Conservation (phyloP, 768 basidiomycete species). For the Termitomyces sp. region DNA sequence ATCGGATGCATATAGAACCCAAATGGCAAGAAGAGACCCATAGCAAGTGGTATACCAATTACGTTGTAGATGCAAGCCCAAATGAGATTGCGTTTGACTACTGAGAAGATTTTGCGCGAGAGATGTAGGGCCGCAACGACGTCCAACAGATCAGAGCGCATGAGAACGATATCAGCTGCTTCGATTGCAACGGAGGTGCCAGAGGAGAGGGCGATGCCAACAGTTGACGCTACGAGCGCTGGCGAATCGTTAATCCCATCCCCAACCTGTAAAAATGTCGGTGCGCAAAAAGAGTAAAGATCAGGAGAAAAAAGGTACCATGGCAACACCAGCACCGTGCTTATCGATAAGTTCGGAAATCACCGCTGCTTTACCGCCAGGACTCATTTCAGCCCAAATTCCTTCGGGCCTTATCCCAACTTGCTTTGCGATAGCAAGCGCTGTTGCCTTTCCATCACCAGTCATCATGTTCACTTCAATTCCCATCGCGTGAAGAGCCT, state of each 20-base stretch:
- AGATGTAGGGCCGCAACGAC: constrained; percentile 96
- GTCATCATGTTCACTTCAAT: constrained; percentile 93
- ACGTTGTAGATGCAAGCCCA: constrained; percentile 98
- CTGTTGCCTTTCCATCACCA: constrained; percentile 84
- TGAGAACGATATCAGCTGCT: constrained; percentile 96
- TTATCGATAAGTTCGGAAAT: constrained; percentile 76
- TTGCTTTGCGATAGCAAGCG: constrained; percentile 81
- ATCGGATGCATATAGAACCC: constrained; percentile 95
- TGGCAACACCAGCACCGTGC: constrained; percentile 73
- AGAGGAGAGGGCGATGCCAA: constrained; percentile 93
- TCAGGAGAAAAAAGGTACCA: constrained; percentile 49
- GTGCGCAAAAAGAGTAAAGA: constrained; percentile 3
- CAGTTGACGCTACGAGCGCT: constrained; percentile 90
- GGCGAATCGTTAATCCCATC: constrained; percentile 99
- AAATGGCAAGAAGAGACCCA: constrained; percentile 93
- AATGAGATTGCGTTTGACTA: constrained; percentile 88
- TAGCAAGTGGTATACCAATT: constrained; percentile 92
- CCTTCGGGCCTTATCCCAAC: constrained; percentile 80
- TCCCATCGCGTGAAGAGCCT: constrained; percentile 81
- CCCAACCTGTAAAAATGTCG: constrained; percentile 60
- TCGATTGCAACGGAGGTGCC: constrained; percentile 98
- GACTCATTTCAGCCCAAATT: constrained; percentile 92
- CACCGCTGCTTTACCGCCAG: constrained; percentile 89
- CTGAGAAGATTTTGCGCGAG: constrained; percentile 80
- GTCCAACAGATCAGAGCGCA: constrained; percentile 94